Percentiles rank a stretch among this genome's conserved stretches.
phyloP scores from a whole-genome alignment of 108 stramenopile genomes.

The Cyclotella distinguenda region DNA sequence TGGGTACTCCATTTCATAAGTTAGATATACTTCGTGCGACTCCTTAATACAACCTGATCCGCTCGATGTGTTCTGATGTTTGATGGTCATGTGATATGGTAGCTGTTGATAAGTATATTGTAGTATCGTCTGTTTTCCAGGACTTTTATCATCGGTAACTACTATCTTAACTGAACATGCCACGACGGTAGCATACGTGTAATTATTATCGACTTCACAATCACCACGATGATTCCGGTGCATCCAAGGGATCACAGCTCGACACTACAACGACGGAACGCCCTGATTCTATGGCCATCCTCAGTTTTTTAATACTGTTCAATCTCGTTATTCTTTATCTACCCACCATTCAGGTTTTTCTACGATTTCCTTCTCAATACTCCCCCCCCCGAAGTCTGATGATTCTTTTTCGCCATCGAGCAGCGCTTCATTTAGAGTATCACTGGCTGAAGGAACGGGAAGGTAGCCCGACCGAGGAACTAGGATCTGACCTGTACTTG shows the following conservation, averaged over 20 bases:
- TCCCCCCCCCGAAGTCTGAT: neutral
- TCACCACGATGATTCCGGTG: too few relatives aligned
- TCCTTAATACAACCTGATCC: too few relatives aligned
- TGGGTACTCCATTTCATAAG: too few relatives aligned
- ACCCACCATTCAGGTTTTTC: conserved; percentile 8
- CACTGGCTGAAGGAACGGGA: neutral
- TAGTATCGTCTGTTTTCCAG: neutral
- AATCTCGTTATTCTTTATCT: too few relatives aligned
- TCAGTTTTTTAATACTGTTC: too few relatives aligned
- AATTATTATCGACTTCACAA: too few relatives aligned
- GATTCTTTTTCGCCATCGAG: neutral
- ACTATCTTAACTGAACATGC: neutral
- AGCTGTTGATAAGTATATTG: neutral
- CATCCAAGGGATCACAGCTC: too few relatives aligned
- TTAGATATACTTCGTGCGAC: too few relatives aligned
- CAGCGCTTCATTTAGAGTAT: conserved; percentile 13
- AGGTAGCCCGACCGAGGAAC: conserved; percentile 8
- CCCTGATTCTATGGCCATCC: too few relatives aligned
- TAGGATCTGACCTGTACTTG: neutral
- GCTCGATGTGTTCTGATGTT: too few relatives aligned
- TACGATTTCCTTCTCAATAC: conserved; percentile 12
- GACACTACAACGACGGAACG: too few relatives aligned
- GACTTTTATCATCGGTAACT: neutral
- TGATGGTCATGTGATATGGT: too few relatives aligned
- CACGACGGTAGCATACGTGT: neutral